A percentile compares a stretch with the other conserved stretches of the same genome.
phyloP scores from a whole-genome alignment of 306 rosid species.

The Chamaecrista fasciculata region DNA sequence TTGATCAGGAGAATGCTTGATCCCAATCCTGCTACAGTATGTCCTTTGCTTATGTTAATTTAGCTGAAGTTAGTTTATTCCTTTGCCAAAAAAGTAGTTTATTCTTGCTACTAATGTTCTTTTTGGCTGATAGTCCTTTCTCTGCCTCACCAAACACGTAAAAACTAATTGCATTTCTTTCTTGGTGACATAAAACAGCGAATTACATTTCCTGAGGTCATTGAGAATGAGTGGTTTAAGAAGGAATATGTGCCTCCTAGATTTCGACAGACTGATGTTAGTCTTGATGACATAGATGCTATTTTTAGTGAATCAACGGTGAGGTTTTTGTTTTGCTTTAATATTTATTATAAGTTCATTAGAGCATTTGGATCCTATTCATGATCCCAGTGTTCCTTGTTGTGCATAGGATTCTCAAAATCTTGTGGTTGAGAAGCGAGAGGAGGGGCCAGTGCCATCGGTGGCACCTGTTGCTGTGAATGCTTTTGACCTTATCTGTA shows the following conservation, averaged over 20 bases:
- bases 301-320: constrained; percentile 54
- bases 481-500: constrained; percentile 75
- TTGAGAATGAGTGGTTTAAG: constrained; percentile 81
- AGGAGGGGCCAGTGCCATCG: constrained; percentile 32
- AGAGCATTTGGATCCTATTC: constrained; percentile 7
- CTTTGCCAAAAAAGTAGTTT: too few relatives aligned
- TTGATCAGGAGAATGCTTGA: constrained; percentile 74
- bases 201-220: constrained; percentile 59
- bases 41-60: constrained; percentile 15
- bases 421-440: constrained; percentile 66
- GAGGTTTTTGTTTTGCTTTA: constrained; percentile 12
- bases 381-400: constrained; percentile 15
- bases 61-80: neutral
- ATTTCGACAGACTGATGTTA: constrained; percentile 51
- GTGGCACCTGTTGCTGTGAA: constrained; percentile 57
- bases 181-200: constrained; percentile 49
- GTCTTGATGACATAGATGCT: constrained; percentile 56
- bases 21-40: constrained; percentile 66
- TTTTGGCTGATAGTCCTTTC: neutral
- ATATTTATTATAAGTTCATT: neutral
- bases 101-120: neutral
- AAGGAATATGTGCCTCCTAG: constrained; percentile 61
- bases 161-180: neutral
- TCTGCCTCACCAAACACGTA: neutral
- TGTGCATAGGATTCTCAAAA: constrained; percentile 43